Base-by-base conservation (phyloP, 164 flowering plant species). In the Piper longum region DNA sequence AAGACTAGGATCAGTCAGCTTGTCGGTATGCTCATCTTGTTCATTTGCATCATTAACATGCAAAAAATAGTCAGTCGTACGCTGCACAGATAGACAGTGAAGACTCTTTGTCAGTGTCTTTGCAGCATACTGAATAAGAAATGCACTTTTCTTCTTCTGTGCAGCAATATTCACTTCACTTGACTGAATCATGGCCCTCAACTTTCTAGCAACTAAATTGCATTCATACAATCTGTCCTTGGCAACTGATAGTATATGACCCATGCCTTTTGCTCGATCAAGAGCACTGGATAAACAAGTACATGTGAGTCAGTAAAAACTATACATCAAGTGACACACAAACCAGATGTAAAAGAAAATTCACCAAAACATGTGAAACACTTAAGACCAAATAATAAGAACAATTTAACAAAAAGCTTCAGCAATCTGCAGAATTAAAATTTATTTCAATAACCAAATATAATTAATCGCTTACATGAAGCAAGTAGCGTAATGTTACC, bases 141-240 rank as follows among this genome's bases (percentile, higher is more conserved):
- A 95, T 43, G 89, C 77, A 71, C 88, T 82, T 74, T 79, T 78
- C 69, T 82, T 87, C 86, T 87, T 91, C 70, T 72, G 59, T 16
- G 78, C 69, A 75, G 63, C 76, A 41, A 83, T 76, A 69, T 62
- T 82, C 4, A 72, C 80, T 75, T 91, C 97, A 56, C 78, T 76
- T 45, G 85, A 75, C 78, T 88, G 99, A 71, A 95, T 79, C 97
- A 95, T 88, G 69, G 82, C 95, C 60, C 99, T 77, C 57, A 95
- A 70, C 75, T 85, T 95, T 72, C 91, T 84, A 66, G 82, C 85
- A 63, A 95, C 73, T 41, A 73, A 61, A 58, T 69, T 41, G 64
- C 89, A 82, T 62, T 91, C 93, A 71, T 88, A 87, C 26, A 88
- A 73, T 71, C 76, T 75, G 69, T 90, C 95, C 73, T 88, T 95